A percentile compares a stretch with the other conserved stretches of the same genome.
These are phyloP conservation scores for Macrocybe sp. DNA, from an alignment of 1,284 basidiomycete genomes.

Conservation along the genomic window DNA sequence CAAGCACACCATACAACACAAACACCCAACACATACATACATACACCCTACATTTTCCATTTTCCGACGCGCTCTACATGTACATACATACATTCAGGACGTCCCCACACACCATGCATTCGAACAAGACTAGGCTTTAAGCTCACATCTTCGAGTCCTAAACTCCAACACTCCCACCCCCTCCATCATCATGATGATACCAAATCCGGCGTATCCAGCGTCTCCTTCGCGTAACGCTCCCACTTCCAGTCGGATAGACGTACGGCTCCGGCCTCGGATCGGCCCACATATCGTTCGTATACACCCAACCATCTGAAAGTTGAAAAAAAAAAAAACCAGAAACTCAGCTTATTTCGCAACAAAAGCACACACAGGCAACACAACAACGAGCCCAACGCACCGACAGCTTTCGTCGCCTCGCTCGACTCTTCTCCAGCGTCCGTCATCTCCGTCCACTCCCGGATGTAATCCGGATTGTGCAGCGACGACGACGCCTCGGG, in stretches of 20 bases:
- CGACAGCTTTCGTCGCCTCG: background rate
- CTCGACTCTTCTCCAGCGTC: too few species aligned
- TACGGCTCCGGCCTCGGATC: slow-evolving; percentile 39
- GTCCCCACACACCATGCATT: too few species aligned
- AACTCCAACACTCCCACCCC: background rate
- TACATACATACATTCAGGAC: too few species aligned
- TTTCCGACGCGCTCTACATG: too few species aligned
- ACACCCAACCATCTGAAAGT: slow-evolving; percentile 57
- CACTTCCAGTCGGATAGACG: slow-evolving; percentile 36
- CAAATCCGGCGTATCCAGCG: slow-evolving; percentile 66
- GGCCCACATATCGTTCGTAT: slow-evolving; percentile 70
- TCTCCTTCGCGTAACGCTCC: slow-evolving; percentile 50
- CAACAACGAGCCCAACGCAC: slow-evolving; percentile 12
- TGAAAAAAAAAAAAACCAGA: background rate
- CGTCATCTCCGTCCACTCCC: too few species aligned
- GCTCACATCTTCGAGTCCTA: too few species aligned
- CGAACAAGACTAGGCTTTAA: too few species aligned
- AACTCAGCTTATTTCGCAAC: background rate
- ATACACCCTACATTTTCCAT: too few species aligned
- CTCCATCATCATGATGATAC: slow-evolving; percentile 24
- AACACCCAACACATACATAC: too few species aligned
- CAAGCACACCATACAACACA: too few species aligned
- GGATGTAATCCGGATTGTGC: too few species aligned
- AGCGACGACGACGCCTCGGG: slow-evolving; percentile 37
- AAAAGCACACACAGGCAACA: slow-evolving; percentile 1